Base-by-base conservation (phyloP, 2,329 filamentous ascomycete genomes). In the Nemania diffusa region DNA sequence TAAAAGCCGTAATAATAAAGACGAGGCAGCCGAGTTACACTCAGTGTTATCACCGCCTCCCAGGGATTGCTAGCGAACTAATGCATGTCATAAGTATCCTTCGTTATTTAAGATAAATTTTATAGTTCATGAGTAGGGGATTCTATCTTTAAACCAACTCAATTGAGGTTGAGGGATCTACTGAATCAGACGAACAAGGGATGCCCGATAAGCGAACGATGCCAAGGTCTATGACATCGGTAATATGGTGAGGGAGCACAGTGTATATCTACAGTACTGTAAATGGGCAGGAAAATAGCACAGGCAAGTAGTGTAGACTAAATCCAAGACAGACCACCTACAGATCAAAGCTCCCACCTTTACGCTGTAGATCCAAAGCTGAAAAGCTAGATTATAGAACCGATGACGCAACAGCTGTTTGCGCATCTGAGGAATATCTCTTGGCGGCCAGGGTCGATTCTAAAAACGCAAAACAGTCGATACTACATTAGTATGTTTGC, bases 161-260 rank as follows among this genome's bases (percentile, higher is more conserved):
- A 40, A 40, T 40, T 17, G n/a, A 17, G 5, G 17, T 15, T 40
- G 13, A 40, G 37, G 37, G 37, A 24, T 24, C 44, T 24, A 20
- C 22, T 9, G n/a, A 24, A 48, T 26, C 44, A 24, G 44, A 48
- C 13, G 44, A 24, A 48, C 44, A 48, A 48, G 44, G 44, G 44
- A 48, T 24, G 17, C 2, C 37, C 17, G 37, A 48, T 69, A 67
- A 69, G 67, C 67, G 67, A 62, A 50, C 15, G 46, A 56, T 62
- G 62, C 62, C 62, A 68, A 68, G 66, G 24, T n/a, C n/a, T 59
- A 51, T 68, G 66, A 65, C 58, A 68, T 68, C 66, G 53, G 24
- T 48, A 48, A 32, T 13, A 5, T 53, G 37, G 37, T 32, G 42
- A 24, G 22, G 9, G 44, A 64, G 57, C 56, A 37, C 8, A 32